Evolutionary conservation across 192 early-diverging fungal species (phyloP).

Genomic region (Oehlia diaphana): DNA sequence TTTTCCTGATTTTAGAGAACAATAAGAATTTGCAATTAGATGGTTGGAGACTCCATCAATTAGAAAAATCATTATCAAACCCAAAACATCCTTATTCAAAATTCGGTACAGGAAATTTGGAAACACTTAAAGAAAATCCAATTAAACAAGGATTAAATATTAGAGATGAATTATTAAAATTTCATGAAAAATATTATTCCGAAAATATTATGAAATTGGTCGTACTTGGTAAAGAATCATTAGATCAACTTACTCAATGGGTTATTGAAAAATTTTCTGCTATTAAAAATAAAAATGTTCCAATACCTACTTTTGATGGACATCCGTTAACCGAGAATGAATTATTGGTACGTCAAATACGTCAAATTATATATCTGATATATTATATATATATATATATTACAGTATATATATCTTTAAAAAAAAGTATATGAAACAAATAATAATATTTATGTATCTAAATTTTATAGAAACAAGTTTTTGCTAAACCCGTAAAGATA

Average conservation of each 20-base stretch:
- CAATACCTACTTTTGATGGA: slow-evolving; percentile 66
- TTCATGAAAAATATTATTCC: slow-evolving; percentile 89
- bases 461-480: slow-evolving; percentile 59
- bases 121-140: slow-evolving; percentile 70
- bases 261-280: slow-evolving; percentile 77
- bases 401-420: too few relatives aligned
- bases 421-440: background rate
- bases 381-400: too few relatives aligned
- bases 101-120: slow-evolving; percentile 86
- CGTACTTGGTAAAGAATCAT: slow-evolving; percentile 84
- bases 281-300: slow-evolving; percentile 75
- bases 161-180: slow-evolving; percentile 79
- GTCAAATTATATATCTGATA: too few relatives aligned
- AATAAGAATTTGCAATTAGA: slow-evolving; percentile 89
- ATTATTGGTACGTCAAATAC: slow-evolving; percentile 49
- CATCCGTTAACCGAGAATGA: slow-evolving; percentile 72
- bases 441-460: background rate
- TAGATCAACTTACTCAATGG: slow-evolving; percentile 86
- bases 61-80: slow-evolving; percentile 72
- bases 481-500: slow-evolving; percentile 75
- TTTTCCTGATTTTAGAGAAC: slow-evolving; percentile 54
- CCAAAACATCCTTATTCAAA: slow-evolving; percentile 74
- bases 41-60: slow-evolving; percentile 76
- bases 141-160: slow-evolving; percentile 67
- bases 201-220: slow-evolving; percentile 96